Evolutionary conservation across 2,329 filamentous ascomycete species (phyloP).

Genomic region (Aureobasidium pullulans): DNA sequence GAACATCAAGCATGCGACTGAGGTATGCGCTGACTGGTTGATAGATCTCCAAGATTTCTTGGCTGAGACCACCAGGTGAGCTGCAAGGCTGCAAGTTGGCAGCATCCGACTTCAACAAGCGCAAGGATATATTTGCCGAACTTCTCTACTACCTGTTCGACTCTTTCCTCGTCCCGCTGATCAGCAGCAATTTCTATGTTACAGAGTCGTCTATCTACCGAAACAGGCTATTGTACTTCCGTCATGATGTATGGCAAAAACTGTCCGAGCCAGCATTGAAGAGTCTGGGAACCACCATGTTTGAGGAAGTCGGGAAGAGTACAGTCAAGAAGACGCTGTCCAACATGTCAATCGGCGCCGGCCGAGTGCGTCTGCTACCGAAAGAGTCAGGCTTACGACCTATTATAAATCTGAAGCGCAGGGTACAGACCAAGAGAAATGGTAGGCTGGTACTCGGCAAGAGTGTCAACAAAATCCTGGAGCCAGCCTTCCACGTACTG

Average conservation of each 20-base stretch:
- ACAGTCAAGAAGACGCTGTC: slow-evolving; percentile 53
- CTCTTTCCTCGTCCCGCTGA: slow-evolving; percentile 78
- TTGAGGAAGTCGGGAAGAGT: slow-evolving; percentile 63
- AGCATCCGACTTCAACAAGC: slow-evolving; percentile 65
- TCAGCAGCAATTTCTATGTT: slow-evolving; percentile 85
- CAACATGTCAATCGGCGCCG: slow-evolving; percentile 62
- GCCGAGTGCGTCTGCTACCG: slow-evolving; percentile 72
- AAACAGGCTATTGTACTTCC: slow-evolving; percentile 83
- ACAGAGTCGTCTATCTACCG: slow-evolving; percentile 80
- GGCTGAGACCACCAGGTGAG: slow-evolving; percentile 57
- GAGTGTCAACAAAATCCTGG: slow-evolving; percentile 64
- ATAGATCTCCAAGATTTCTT: slow-evolving; percentile 35
- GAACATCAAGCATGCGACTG: background rate
- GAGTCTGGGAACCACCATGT: slow-evolving; percentile 62
- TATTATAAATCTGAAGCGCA: slow-evolving; percentile 76
- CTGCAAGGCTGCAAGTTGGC: slow-evolving; percentile 50
- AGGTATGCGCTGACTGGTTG: background rate
- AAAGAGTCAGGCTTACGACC: slow-evolving; percentile 70
- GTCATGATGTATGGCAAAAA: slow-evolving; percentile 82
- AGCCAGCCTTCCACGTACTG: slow-evolving; percentile 67
- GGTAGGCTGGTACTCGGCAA: slow-evolving; percentile 49
- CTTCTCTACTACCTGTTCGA: slow-evolving; percentile 91
- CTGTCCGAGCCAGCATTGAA: slow-evolving; percentile 66
- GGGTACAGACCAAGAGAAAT: slow-evolving; percentile 46
- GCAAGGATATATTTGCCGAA: slow-evolving; percentile 71